These are phyloP conservation scores for Pseudogymnoascus verrucosus DNA, from an alignment of 2,329 filamentous ascomycete genomes.

Conservation along the genomic window DNA sequence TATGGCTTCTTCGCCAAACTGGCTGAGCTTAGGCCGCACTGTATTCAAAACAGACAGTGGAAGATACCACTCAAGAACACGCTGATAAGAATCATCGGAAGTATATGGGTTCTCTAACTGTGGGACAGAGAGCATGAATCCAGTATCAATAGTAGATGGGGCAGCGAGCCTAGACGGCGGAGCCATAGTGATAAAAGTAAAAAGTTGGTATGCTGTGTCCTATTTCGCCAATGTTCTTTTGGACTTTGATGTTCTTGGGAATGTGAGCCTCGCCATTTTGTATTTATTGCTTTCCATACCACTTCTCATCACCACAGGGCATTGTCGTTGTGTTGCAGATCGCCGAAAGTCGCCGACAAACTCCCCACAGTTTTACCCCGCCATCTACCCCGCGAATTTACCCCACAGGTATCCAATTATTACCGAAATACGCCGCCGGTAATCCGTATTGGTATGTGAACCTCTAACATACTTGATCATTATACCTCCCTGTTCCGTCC, in stretches of 20 bases:
- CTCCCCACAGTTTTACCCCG: background rate
- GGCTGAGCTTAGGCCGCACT: slow-evolving; percentile 5
- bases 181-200: background rate
- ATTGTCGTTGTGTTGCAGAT: background rate
- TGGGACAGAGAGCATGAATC: slow-evolving; percentile 8
- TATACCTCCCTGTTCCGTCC: background rate
- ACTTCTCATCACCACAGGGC: background rate
- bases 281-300: background rate
- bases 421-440: background rate
- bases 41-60: background rate
- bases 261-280: background rate
- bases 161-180: background rate
- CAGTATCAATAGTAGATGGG: slow-evolving; percentile 7
- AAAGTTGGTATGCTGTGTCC: background rate
- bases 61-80: slow-evolving; percentile 9
- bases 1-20: slow-evolving; percentile 10
- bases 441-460: background rate
- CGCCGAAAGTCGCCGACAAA: background rate
- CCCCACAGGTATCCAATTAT: background rate
- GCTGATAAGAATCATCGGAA: slow-evolving; percentile 3
- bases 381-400: background rate
- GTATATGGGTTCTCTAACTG: slow-evolving; percentile 3
- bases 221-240: background rate
- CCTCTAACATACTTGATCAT: background rate
- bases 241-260: background rate